Percentiles rank a stretch among this genome's conserved stretches.
Conservation (phyloP, 805 yeast species). For the Metschnikowia colocasiae region DNA sequence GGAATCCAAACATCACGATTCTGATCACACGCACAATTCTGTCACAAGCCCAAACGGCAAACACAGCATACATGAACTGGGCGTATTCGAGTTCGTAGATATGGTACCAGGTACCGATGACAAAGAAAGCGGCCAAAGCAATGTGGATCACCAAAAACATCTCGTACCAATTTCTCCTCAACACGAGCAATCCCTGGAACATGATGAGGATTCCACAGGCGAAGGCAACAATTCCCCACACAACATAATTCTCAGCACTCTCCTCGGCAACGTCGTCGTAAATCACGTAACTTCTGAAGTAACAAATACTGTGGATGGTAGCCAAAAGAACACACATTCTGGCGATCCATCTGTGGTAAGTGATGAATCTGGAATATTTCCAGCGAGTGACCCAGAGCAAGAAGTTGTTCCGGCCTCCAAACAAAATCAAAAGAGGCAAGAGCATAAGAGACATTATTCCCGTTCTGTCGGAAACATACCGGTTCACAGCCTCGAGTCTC, state of each 20-base stretch:
- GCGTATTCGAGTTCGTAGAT: slow-evolving; percentile 20
- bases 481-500: slow-evolving; percentile 6
- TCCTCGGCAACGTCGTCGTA: slow-evolving; percentile 6
- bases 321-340: slow-evolving; percentile 14
- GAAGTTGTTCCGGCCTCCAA: slow-evolving; percentile 20
- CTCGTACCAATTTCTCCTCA: slow-evolving; percentile 24
- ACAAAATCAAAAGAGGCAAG: slow-evolving; percentile 15
- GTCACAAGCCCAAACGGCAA: slow-evolving; percentile 60
- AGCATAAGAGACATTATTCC: slow-evolving; percentile 11
- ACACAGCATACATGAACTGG: slow-evolving; percentile 44
- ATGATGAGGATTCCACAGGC: slow-evolving; percentile 12
- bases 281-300: slow-evolving; percentile 5
- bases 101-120: slow-evolving; percentile 22
- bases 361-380: slow-evolving; percentile 16
- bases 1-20: slow-evolving; percentile 33
- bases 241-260: slow-evolving; percentile 8
- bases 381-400: slow-evolving; percentile 17
- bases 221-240: slow-evolving; percentile 15
- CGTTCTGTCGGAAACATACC: slow-evolving; percentile 17
- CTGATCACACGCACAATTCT: slow-evolving; percentile 32
- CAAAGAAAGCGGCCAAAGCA: slow-evolving; percentile 20
- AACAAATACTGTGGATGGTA: slow-evolving; percentile 13
- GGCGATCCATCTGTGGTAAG: slow-evolving; percentile 18
- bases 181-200: slow-evolving; percentile 17
- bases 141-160: slow-evolving; percentile 23